Evolutionary conservation across 2,329 filamentous ascomycete genomes (phyloP).

Genomic region (Cladophialophora carrionii): DNA sequence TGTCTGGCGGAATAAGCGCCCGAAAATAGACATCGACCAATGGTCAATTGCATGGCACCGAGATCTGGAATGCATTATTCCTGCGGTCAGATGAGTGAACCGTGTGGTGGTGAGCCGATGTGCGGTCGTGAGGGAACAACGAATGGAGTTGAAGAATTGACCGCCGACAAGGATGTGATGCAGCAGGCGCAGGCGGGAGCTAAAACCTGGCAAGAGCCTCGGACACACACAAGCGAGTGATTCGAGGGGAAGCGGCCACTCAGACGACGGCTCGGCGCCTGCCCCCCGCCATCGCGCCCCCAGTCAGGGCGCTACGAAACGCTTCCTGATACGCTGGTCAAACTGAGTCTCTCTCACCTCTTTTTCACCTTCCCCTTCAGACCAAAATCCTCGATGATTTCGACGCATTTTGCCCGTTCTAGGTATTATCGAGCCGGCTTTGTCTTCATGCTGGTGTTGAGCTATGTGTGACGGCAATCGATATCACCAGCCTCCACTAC

Average conservation of each 20-base stretch:
- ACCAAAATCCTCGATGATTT: constrained; percentile 3
- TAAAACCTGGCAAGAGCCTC: constrained; percentile 17
- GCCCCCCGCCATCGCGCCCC: not conserved
- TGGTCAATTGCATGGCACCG: constrained; percentile 7
- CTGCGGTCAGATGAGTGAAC: constrained; percentile 1
- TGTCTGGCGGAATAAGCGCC: constrained; percentile 22
- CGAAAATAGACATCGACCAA: constrained; percentile 27
- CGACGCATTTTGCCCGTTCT: not conserved
- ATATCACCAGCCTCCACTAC: constrained; percentile 1
- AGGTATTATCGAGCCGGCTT: not conserved
- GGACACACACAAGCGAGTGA: constrained; percentile 3
- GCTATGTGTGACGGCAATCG: not conserved
- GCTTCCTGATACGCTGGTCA: constrained; percentile 27
- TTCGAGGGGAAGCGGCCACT: constrained; percentile 15
- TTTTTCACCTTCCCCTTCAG: constrained; percentile 12
- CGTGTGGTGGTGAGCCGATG: constrained; percentile 8
- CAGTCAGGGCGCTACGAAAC: constrained; percentile 26
- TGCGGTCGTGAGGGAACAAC: constrained; percentile 11
- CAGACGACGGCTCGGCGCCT: not conserved
- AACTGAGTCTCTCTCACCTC: constrained; percentile 11
- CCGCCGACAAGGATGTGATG: constrained; percentile 26
- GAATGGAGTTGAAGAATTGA: constrained; percentile 24
- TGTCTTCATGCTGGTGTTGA: not conserved
- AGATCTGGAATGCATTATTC: constrained; percentile 18
- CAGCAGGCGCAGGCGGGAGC: constrained; percentile 9